Conservation (phyloP, 73 alveolate species). For the Symbiodinium natans region DNA sequence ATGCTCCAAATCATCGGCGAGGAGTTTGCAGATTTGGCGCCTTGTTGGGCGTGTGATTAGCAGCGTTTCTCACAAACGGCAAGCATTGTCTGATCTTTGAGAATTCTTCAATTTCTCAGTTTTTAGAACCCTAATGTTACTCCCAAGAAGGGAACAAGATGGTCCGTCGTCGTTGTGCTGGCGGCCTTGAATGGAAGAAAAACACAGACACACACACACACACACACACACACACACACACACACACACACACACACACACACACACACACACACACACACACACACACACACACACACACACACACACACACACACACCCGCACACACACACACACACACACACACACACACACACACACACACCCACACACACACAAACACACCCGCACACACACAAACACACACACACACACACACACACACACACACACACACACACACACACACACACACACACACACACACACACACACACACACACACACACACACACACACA, state of each 20-base stretch:
- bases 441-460: constrained; percentile 36
- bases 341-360: constrained; percentile 37
- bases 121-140: no score
- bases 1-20: no score
- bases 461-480: constrained; percentile 17
- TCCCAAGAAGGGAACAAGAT: no score
- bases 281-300: neutral
- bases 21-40: no score
- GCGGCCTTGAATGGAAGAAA: neutral
- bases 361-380: constrained; percentile 6
- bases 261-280: neutral
- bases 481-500: constrained; percentile 26
- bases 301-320: constrained; percentile 16
- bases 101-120: no score
- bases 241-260: constrained; percentile 20
- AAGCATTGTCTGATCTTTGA: no score
- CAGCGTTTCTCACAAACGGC: no score
- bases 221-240: constrained; percentile 26
- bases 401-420: constrained; percentile 36
- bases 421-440: constrained; percentile 37
- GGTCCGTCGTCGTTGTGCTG: no score
- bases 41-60: no score
- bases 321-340: constrained; percentile 34
- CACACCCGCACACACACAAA: constrained; percentile 8
- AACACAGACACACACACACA: constrained; percentile 24